Evolutionary conservation across 1,139 yeast genomes (phyloP), one percentile per base, ranked within the genome.

Genomic region (Yamadazyma buinensis): DNA sequence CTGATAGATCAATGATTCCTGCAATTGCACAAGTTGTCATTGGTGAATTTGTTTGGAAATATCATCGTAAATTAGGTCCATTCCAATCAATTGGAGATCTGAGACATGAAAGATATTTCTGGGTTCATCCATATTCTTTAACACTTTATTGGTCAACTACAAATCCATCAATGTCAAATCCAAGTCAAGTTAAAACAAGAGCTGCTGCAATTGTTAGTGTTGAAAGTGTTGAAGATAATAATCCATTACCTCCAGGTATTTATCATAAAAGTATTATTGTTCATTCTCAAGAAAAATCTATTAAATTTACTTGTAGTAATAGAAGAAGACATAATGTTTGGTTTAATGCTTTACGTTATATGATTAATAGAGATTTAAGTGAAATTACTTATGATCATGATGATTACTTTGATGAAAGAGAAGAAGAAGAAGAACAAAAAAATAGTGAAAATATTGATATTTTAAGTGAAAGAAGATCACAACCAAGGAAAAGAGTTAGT

Each of bases 81-180:
- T 70, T 86, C 36, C 76, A 84, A 34, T 77, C 87, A 1, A 75
- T 87, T 29, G 76, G 94, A 0, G 92, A 84, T 38, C 76, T 75
- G 33, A 75, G 97, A 40, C 98, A 92, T 53, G 94, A 84, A 54
- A 73, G 97, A 44, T 92, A 80, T 59, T 92, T 92, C 72, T 92
- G 97, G 97, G 80, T 92, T 28, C 95, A 92, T 60, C 98, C 98
- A 7, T 90, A 88, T 57, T 83, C 95, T 4, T 64, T 87, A 63
- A 86, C 96, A 0, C 68, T 92, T 37, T 88, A 87, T 57, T 92
- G 98, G 98, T 82, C 92, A 8, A 74, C 77, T 12, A 73, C 78
- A 9, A 86, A 85, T 52, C 97, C 97, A 2, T 84, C 84, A 1
- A 59, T 83, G 40, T 77, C 82, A 7, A 80, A 80, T 46, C 84